These are phyloP conservation scores for Cryphonectria nitschkei DNA, from an alignment of 2,329 filamentous ascomycete genomes.

Conservation along the genomic window DNA sequence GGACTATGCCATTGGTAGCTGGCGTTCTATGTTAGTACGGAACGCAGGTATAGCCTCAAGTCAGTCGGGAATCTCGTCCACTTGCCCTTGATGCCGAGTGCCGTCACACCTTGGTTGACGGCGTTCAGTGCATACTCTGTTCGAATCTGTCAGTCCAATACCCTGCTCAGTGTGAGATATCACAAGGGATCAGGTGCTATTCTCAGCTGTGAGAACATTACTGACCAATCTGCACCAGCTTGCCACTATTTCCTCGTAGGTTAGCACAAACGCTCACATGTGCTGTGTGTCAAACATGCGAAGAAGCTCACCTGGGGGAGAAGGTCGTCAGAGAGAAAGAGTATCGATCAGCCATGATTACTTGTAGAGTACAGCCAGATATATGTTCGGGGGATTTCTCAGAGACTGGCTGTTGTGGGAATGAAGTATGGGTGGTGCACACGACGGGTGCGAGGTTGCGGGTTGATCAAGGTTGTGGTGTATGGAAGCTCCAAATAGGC, in stretches of 20 bases:
- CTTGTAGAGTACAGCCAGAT: slow-evolving; percentile 29
- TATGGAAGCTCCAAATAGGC: slow-evolving; percentile 14
- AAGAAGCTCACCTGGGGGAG: slow-evolving; percentile 84
- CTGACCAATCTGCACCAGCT: slow-evolving; percentile 94
- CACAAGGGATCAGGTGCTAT: slow-evolving; percentile 43
- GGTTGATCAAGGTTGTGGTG: slow-evolving; percentile 11
- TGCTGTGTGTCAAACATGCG: background rate
- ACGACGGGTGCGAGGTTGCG: slow-evolving; percentile 3
- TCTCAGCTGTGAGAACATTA: slow-evolving; percentile 12
- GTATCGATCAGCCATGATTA: slow-evolving; percentile 91
- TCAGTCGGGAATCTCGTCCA: slow-evolving; percentile 15
- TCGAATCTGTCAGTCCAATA: slow-evolving; percentile 29
- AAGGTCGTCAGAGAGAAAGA: slow-evolving; percentile 99
- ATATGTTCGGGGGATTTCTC: background rate
- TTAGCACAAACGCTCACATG: slow-evolving; percentile 31
- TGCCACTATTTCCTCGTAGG: slow-evolving; percentile 68
- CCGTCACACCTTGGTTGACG: slow-evolving; percentile 98
- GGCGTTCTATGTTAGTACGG: slow-evolving; percentile 29
- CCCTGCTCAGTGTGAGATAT: background rate
- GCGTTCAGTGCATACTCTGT: slow-evolving; percentile 98
- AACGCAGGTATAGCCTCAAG: background rate
- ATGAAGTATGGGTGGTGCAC: background rate
- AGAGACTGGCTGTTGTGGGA: background rate
- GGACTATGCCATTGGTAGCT: slow-evolving; percentile 98
- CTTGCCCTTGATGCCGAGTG: slow-evolving; percentile 95